Base-by-base conservation (phyloP, 371 early-diverging fungal genomes). In the Mortierella sp. region DNA sequence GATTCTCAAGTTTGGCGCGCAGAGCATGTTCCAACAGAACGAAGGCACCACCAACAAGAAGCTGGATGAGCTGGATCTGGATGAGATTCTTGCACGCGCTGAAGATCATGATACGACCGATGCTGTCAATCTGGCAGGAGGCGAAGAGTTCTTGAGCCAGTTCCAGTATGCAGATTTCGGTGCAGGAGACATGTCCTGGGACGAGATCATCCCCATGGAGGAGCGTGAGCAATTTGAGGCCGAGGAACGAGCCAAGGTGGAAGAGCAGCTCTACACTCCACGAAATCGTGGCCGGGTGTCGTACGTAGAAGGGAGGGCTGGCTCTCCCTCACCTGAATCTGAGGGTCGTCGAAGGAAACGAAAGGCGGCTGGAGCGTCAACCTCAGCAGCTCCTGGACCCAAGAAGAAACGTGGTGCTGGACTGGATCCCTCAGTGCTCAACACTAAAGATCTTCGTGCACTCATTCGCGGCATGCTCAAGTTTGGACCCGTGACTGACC, bases 1-100 rank as follows among this genome's bases (percentile, higher is more conserved):
- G 1, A 95, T 99, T 54, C 88, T 99, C 54, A 97, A 99, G 78
- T 99, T 99, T 81, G 99, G 99, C 23, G 99, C 99, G 0, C 88
- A 93, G 82, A 96, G 95, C 60, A 91, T 99, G 88, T 99, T 99
- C 79, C 88, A 91, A 39, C 87, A 90, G n/a, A 84, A 88, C 11
- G 88, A 90, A 14, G 69, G 69, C 1, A 46, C 51, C 1, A 84
- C 86, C 39, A 86, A 89, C 30, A 87, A 91, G 76, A 89, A 90
- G 60, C 79, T 97, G 37, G 96, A 95, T 60, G 94, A 97, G 52
- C 83, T 98, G 79, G 96, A 99, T 76, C 75, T 99, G 57, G 98
- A 98, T 80, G 95, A 95, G 63, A 95, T 99, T 71, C 83, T 99
- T 37, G 93, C 92, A 11, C 90, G 94, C 49, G 99, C 98, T 8